Evolutionary conservation across 768 basidiomycete species (phyloP), one percentile per base, ranked within the genome.

Genomic region (Mycena haematopus): DNA sequence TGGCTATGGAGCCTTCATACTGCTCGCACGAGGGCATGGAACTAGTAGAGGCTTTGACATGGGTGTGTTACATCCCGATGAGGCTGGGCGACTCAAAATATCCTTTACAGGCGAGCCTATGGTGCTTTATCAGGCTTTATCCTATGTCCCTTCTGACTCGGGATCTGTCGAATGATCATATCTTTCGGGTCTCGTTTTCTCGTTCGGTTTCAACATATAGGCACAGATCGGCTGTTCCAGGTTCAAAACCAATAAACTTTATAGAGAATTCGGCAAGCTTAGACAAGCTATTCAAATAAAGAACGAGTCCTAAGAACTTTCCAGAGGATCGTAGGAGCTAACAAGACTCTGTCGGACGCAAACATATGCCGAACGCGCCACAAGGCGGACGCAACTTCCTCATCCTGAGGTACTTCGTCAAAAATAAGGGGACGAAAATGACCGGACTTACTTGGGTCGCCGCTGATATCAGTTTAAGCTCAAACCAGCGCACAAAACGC

Each of bases 21-120:
- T 38, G 6, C 15, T 11, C 38, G 14, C 15, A 17, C n/a, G 62
- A 72, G 3, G 68, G 73, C 54, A 74, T 78, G 60, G 65, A 61
- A 29, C 73, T 84, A 13, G 73, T 83, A 24, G 82, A 84, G 42
- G 74, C 81, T 21, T 60, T 84, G 51, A 78, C 76, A 6, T 84
- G 84, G 70, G 61, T 14, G 63, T 55, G 38, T 65, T 77, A 21
- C 52, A 53, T 3, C 75, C 81, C 2, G 77, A 76, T 58, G 69
- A 65, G 15, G 70, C 71, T 13, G 83, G 82, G 7, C 74, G 75
- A 19, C 68, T 83, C 24, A 69, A 62, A 24, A 67, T 76, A 15
- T 65, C 69, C 24, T 52, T 63, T 46, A 33, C 8, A 14, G 73
- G 70, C 40, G 81, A 80, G 69, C 82, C 82, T 11, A 74, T 76